phyloP scores from a whole-genome alignment of 2,329 filamentous ascomycete species.

The Pyrenochaeta sp. region DNA sequence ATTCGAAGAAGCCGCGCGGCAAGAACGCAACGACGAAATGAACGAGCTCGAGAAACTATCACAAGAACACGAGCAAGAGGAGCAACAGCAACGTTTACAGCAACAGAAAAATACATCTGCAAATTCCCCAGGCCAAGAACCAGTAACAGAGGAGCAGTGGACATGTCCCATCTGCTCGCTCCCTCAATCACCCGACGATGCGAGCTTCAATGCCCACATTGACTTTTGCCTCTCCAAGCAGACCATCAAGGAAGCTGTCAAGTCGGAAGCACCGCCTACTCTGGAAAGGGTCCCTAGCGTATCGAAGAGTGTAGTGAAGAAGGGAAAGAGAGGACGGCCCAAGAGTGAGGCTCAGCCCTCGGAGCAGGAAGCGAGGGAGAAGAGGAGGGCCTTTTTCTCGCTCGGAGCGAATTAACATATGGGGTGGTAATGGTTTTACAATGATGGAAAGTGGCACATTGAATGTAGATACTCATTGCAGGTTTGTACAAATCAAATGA shows the following conservation, averaged over 20 bases:
- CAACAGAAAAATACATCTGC: no score
- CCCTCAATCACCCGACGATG: constrained; percentile 77
- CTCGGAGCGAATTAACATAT: no score
- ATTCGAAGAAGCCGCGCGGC: constrained; percentile 67
- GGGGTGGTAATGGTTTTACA: no score
- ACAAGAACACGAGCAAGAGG: constrained; percentile 58
- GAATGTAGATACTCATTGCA: no score
- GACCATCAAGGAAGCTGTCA: constrained; percentile 84
- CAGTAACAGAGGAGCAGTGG: constrained; percentile 63
- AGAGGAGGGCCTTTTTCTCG: constrained; percentile 44
- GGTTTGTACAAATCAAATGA: no score
- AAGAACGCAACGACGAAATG: constrained; percentile 67
- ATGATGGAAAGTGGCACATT: no score
- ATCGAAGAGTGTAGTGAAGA: constrained; percentile 25
- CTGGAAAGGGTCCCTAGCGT: constrained; percentile 14
- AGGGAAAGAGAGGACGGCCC: constrained; percentile 39
- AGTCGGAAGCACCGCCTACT: constrained; percentile 49
- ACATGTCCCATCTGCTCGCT: constrained; percentile 86
- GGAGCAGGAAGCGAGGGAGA: constrained; percentile 37
- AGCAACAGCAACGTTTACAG: constrained; percentile 8
- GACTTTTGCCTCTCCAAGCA: constrained; percentile 87
- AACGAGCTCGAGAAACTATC: constrained; percentile 68
- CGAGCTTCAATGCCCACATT: constrained; percentile 86
- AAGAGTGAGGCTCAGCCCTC: constrained; percentile 28
- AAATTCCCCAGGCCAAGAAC: constrained; percentile 35